Evolutionary conservation across 2,329 filamentous ascomycete species (phyloP), one percentile per base, ranked within the genome.

Genomic region (Trichophyton rubrum): DNA sequence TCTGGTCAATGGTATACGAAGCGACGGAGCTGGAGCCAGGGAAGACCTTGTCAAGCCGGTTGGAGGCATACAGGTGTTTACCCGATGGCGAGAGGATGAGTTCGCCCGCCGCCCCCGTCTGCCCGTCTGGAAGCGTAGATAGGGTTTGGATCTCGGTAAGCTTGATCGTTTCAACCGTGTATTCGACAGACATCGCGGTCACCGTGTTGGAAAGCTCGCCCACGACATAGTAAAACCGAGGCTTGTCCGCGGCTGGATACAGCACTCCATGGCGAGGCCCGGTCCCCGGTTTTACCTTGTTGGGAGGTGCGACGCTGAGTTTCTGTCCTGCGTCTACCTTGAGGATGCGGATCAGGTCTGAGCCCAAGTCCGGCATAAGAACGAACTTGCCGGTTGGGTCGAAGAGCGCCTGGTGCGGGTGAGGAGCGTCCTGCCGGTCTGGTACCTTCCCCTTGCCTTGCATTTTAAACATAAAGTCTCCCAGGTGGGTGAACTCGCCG

Each of bases 1-100:
- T 57, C 13, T 85, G 80, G 3, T 82, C 71, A 60, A 81, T 80
- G 60, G 74, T 68, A 74, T 83, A 89, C 62, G 78, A 83, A 62
- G 85, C 79, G 59, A 91, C 73, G 0, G 85, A 81, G 73, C 91
- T 87, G 7, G 77, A 68, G 75, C 65, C 67, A 63, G 61, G 71
- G 68, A 85, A 80, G 22, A 78, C 73, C 55, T 57, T 57, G 68
- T 86, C 85, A 68, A 81, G 80, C 63, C 88, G 85, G 64, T 87
- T 87, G 1, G 85, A 86, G 47, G 87, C 79, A 65, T 87, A 77
- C 58, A 90, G 69, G 74, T 84, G 88, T 40, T 79, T 80, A 62
- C 79, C 75, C 30, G 66, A 69, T 68, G 62, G 62, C 41, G 60
- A 51, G 5, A 83, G 71, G 53, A 75, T 74, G n/a, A 85, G 74